A percentile compares a stretch with the other conserved stretches of the same genome.
These are phyloP conservation scores for Schizosaccharomyces osmophilus DNA, from an alignment of 805 yeast species.

Conservation along the genomic window DNA sequence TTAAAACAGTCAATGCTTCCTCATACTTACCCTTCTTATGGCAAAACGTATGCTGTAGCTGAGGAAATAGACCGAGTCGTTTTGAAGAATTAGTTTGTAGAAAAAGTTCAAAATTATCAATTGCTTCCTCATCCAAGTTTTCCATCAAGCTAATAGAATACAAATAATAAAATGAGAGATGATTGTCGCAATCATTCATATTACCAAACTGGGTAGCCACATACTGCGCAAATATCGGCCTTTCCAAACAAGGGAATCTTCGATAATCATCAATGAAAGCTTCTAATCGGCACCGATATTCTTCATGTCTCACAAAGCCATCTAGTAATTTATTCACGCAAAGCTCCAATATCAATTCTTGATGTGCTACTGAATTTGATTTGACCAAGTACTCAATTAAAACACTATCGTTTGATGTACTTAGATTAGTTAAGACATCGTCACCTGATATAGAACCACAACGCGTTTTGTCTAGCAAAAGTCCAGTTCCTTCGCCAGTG, in stretches of 20 bases:
- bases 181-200: neutral
- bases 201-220: neutral
- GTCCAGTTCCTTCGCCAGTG: conserved; percentile 13
- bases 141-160: neutral
- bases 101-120: neutral
- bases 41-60: neutral
- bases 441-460: neutral
- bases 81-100: neutral
- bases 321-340: neutral
- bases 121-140: neutral
- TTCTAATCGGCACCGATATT: neutral
- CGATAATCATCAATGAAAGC: neutral
- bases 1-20: neutral
- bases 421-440: neutral
- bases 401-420: neutral
- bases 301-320: neutral
- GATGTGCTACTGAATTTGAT: neutral
- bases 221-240: neutral
- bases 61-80: neutral
- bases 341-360: neutral
- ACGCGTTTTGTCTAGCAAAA: conserved; percentile 11
- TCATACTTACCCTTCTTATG: neutral
- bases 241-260: neutral
- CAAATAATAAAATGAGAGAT: neutral
- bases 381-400: neutral